Conservation (phyloP, 1,284 basidiomycete genomes). For the Porogramme epimiltina region DNA sequence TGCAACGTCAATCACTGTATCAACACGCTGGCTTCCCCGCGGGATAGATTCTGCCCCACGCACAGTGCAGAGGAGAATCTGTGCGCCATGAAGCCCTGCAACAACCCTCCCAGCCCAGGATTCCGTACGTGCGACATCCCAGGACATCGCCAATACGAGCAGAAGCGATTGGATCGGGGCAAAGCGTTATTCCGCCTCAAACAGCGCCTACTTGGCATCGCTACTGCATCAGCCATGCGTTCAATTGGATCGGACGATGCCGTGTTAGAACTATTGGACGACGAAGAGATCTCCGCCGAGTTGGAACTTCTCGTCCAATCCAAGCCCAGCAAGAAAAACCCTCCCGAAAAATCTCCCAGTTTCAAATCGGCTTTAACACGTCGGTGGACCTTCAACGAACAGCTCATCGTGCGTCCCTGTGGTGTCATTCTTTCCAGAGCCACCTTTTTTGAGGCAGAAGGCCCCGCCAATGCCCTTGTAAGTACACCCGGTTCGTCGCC, state of each 20-base stretch:
- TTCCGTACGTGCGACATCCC: not conserved
- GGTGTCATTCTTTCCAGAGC: constrained; percentile 27
- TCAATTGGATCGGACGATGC: not conserved
- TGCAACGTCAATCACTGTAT: constrained; percentile 29
- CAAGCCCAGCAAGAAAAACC: no score
- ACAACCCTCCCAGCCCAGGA: not conserved
- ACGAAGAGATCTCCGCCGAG: not conserved
- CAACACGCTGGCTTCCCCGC: constrained; percentile 14
- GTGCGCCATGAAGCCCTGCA: not conserved
- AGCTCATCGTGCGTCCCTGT: constrained; percentile 29
- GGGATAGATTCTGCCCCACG: constrained; percentile 12
- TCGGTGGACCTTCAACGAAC: constrained; percentile 34
- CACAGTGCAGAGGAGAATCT: not conserved
- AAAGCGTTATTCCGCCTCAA: not conserved
- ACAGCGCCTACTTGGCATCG: not conserved
- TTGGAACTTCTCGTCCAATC: not conserved
- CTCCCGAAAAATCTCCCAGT: not conserved
- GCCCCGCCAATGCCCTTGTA: not conserved
- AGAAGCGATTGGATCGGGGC: not conserved
- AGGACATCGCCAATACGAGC: not conserved
- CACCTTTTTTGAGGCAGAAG: constrained; percentile 32
- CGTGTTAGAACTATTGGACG: not conserved
- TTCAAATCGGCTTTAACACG: constrained; percentile 13
- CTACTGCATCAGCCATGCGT: not conserved
- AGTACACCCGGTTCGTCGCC: not conserved